Base-by-base conservation (phyloP, 306 rosid species). In the Geum urbanum region DNA sequence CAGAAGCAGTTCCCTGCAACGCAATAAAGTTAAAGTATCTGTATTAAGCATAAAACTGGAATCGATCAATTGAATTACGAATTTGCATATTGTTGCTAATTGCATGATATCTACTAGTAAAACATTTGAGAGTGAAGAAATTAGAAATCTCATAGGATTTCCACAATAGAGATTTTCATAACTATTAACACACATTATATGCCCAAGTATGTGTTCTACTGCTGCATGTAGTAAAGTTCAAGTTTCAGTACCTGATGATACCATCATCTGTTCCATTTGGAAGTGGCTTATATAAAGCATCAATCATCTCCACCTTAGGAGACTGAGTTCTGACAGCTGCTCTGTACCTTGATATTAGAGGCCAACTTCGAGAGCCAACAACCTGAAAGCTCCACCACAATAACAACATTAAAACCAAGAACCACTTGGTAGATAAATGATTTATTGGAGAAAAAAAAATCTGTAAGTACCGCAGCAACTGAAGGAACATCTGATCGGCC, bases 331-430 rank as follows among this genome's bases (percentile, higher is more conserved):
- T 86, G 41, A 83, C 89, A 44, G 95, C 85, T 54, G 98, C 97
- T 74, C 96, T 84, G 68, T 94, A 94, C 84, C 91, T 87, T 54
- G 98, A 94, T 84, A 94, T 88, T 60, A 86, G 74, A 27, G 98
- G 97, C 98, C 98, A 88, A 68, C 67, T 12, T 70, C 86, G 86
- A 70, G 98, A 94, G 74, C 98, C 89, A 75, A 88, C 98, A 66
- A 94, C 98, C 97, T 88, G 76, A 22, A 44, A 44, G 45, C 55
- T 44, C 45, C 64, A 55, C 43, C 14, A 40, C 19, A 41, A 5
- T 46, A 79, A 74, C 80, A 79, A 71, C 40, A 80, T 32, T 57
- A 73, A 44, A 15, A 53, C 27, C 5, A n/a, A 5, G 18, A 40
- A 55, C 51, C 74, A 56, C 47, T 41, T 41, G 77, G 8, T 24